These are phyloP conservation scores for Oryza meridionalis DNA, from an alignment of 176 grass and related monocot genomes.

Conservation along the genomic window DNA sequence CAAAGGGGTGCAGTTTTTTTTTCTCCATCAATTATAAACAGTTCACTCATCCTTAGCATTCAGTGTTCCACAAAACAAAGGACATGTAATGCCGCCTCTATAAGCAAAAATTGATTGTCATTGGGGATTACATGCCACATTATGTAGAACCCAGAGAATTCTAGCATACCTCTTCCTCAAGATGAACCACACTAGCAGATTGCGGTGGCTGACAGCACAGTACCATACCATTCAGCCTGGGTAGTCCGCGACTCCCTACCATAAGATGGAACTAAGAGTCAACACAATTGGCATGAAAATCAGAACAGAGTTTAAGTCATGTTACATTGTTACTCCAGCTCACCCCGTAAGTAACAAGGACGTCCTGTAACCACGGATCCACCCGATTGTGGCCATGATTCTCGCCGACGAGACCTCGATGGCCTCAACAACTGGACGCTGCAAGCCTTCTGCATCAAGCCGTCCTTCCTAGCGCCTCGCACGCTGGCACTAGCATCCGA, in stretches of 20 bases:
- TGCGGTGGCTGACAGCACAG: slow-evolving; percentile 25
- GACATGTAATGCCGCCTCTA: background rate
- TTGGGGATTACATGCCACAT: background rate
- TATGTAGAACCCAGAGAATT: slow-evolving; percentile 4
- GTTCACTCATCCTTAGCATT: slow-evolving; percentile 9
- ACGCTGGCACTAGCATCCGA: background rate
- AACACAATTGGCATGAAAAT: background rate
- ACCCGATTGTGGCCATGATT: slow-evolving; percentile 22
- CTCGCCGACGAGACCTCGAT: slow-evolving; percentile 14
- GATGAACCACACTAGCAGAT: slow-evolving; percentile 9
- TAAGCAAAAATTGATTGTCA: background rate
- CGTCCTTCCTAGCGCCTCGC: background rate
- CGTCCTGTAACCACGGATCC: background rate
- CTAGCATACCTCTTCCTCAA: slow-evolving; percentile 38
- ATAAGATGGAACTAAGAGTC: background rate
- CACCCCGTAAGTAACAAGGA: slow-evolving; percentile 23
- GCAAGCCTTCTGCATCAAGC: slow-evolving; percentile 38
- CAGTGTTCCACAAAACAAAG: background rate
- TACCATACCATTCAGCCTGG: slow-evolving; percentile 7
- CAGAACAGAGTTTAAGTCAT: background rate
- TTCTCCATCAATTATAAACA: background rate
- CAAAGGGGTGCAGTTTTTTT: slow-evolving; percentile 14
- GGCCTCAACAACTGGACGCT: slow-evolving; percentile 30
- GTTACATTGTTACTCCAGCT: background rate
- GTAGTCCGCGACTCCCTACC: slow-evolving; percentile 10